A percentile compares a stretch with the other conserved stretches of the same genome.
phyloP scores from a whole-genome alignment of 306 rosid genomes.

The Adenanthera pavonina region DNA sequence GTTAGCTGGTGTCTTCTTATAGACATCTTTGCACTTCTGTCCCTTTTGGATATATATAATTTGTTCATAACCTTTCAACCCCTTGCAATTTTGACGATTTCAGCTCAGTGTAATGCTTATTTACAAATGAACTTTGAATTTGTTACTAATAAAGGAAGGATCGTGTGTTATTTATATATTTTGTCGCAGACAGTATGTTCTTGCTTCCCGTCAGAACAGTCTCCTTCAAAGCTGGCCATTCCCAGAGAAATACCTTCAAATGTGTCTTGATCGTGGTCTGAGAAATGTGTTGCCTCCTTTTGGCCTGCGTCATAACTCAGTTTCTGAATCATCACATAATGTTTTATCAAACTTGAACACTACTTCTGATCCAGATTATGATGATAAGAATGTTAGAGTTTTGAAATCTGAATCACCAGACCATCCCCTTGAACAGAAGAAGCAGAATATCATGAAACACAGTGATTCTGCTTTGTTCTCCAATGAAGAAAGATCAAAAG shows the following conservation, averaged over 20 bases:
- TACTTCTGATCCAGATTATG: slow-evolving; percentile 32
- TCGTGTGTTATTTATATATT: neutral
- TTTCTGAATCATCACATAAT: slow-evolving; percentile 41
- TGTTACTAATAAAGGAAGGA: neutral
- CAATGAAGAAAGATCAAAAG: slow-evolving; percentile 40
- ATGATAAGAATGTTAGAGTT: slow-evolving; percentile 32
- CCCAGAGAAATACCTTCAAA: slow-evolving; percentile 53
- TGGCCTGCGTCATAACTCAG: slow-evolving; percentile 25
- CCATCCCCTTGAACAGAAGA: slow-evolving; percentile 17
- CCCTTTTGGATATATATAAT: neutral
- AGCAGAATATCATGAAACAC: slow-evolving; percentile 14
- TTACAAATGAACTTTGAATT: neutral
- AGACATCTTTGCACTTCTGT: neutral
- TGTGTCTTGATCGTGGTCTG: slow-evolving; percentile 56
- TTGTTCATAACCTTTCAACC: neutral
- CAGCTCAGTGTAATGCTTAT: neutral
- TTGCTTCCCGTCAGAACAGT: slow-evolving; percentile 55
- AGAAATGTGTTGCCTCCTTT: slow-evolving; percentile 62
- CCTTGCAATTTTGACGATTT: neutral
- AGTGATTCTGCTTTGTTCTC: slow-evolving; percentile 37
- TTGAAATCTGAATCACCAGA: slow-evolving; percentile 22
- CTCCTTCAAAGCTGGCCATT: slow-evolving; percentile 63
- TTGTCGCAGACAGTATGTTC: slow-evolving; percentile 56
- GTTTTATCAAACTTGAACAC: slow-evolving; percentile 27
- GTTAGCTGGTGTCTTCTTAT: neutral